These are phyloP conservation scores for Filobasidium floriforme DNA, from an alignment of 768 basidiomycete species.

Conservation along the genomic window DNA sequence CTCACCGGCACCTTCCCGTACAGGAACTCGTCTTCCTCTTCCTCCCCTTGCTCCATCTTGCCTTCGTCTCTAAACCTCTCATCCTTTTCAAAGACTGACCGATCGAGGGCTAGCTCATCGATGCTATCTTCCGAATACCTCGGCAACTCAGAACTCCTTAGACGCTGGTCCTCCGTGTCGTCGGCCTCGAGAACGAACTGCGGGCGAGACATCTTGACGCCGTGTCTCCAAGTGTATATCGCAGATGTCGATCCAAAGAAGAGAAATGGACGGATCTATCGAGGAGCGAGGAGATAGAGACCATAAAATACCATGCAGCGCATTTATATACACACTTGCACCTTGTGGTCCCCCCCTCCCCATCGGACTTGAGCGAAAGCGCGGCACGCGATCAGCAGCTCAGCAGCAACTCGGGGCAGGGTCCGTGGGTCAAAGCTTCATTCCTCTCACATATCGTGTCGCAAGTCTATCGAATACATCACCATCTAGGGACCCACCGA, in stretches of 20 bases:
- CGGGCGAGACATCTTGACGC: not conserved
- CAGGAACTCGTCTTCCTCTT: constrained; percentile 24
- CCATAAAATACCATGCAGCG: too few species aligned
- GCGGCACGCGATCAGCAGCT: not conserved
- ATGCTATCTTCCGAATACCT: constrained; percentile 14
- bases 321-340: too few species aligned
- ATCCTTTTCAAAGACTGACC: constrained; percentile 19
- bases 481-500: too few species aligned
- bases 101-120: constrained; percentile 13
- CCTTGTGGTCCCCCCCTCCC: not conserved
- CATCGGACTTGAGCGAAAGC: constrained; percentile 1
- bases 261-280: not conserved
- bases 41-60: constrained; percentile 34
- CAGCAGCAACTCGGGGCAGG: not conserved
- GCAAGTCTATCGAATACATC: too few species aligned
- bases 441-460: too few species aligned
- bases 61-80: constrained; percentile 23
- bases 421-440: not conserved
- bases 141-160: not conserved
- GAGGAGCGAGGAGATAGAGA: not conserved
- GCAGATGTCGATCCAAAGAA: not conserved
- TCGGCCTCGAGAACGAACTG: constrained; percentile 7
- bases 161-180: not conserved
- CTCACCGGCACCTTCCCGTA: constrained; percentile 27
- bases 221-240: not conserved